These are phyloP conservation scores for Scedosporium dehoogii DNA, from an alignment of 2,329 filamentous ascomycete species.

Conservation along the genomic window DNA sequence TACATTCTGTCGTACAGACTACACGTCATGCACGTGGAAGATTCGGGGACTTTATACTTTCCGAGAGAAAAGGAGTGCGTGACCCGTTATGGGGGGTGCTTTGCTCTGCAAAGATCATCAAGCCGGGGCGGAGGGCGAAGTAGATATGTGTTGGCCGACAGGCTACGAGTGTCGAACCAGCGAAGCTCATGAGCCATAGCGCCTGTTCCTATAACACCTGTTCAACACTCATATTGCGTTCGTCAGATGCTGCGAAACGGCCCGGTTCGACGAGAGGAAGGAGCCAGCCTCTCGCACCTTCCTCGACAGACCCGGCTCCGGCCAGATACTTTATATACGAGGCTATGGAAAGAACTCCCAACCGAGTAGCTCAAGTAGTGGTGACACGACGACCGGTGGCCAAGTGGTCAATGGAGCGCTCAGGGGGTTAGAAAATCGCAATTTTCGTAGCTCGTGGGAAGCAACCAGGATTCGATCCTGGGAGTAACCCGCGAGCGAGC, in stretches of 20 bases:
- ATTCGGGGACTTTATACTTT: background rate
- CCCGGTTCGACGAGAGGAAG: no score
- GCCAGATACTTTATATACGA: no score
- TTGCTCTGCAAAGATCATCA: background rate
- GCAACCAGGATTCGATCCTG: no score
- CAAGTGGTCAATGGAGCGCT: no score
- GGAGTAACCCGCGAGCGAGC: no score
- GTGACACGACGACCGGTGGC: no score
- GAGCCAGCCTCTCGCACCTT: no score
- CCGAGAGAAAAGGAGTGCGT: background rate
- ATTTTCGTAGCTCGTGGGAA: no score
- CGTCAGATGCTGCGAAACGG: background rate
- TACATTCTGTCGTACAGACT: background rate
- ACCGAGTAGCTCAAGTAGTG: no score
- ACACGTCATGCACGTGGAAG: background rate
- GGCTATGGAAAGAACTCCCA: no score
- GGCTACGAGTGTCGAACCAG: background rate
- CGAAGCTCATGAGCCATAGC: background rate
- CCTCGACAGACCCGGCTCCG: no score
- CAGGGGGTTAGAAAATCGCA: no score
- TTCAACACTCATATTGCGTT: background rate
- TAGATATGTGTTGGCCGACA: background rate
- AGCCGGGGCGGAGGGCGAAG: background rate
- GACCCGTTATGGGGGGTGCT: background rate
- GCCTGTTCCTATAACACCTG: accelerated